phyloP scores from a whole-genome alignment of 2,329 filamentous ascomycete species.

The Apiospora malaysiana region DNA sequence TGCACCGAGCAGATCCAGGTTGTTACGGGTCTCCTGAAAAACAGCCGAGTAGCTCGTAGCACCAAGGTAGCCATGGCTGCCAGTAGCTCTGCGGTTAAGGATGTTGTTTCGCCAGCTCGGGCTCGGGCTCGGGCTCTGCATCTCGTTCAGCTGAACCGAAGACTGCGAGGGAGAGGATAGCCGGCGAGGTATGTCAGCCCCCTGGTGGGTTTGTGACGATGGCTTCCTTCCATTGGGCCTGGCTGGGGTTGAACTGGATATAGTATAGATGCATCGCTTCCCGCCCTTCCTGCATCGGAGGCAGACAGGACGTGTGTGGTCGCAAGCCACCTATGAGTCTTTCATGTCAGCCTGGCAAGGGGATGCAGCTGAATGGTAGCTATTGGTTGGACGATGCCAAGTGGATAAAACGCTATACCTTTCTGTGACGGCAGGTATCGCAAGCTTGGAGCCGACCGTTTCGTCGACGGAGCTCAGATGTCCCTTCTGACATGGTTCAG shows the following conservation, averaged over 20 bases:
- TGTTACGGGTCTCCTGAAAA: constrained; percentile 27
- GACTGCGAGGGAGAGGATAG: constrained; percentile 11
- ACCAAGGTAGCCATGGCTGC: constrained; percentile 48
- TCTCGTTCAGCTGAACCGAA: constrained; percentile 23
- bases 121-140: constrained; percentile 28
- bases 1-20: constrained; percentile 6
- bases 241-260: constrained; percentile 24
- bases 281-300: constrained; percentile 44
- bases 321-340: constrained; percentile 45
- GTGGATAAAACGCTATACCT: constrained; percentile 1
- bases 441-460: constrained; percentile 27
- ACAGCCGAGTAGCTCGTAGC: constrained; percentile 51
- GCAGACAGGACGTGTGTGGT: constrained; percentile 48
- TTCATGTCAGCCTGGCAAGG: neutral
- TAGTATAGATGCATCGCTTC: constrained; percentile 45
- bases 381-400: neutral
- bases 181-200: constrained; percentile 5
- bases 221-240: neutral
- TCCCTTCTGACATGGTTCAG: neutral
- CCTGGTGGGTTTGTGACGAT: constrained; percentile 6
- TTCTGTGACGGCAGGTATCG: constrained; percentile 26
- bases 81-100: constrained; percentile 25
- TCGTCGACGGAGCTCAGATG: constrained; percentile 20
- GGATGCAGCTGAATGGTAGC: neutral
- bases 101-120: constrained; percentile 24